A percentile compares a stretch with the other conserved stretches of the same genome.
These are phyloP conservation scores for Oehlia diaphana DNA, from an alignment of 192 early-diverging fungal genomes.

Conservation along the genomic window DNA sequence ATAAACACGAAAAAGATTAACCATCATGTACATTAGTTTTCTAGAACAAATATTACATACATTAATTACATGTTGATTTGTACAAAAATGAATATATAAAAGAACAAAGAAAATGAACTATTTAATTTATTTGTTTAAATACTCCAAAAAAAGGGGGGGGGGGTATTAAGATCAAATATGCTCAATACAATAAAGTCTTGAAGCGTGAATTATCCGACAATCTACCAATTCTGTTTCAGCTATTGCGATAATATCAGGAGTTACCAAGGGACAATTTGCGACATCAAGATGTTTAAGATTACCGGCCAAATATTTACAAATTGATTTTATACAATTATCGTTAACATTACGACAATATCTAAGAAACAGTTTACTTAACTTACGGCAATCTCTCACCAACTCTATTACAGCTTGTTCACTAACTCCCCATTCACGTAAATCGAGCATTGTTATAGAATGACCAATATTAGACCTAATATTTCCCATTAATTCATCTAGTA, in stretches of 20 bases:
- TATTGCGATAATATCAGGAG: background rate
- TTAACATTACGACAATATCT: slow-evolving; percentile 26
- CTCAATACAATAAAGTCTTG: slow-evolving; percentile 1
- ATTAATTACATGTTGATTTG: no score
- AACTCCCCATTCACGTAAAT: slow-evolving; percentile 14
- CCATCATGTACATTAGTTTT: no score
- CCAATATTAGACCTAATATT: slow-evolving; percentile 7
- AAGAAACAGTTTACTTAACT: slow-evolving; percentile 8
- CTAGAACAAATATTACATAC: no score
- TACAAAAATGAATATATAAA: no score
- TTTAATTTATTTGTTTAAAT: background rate
- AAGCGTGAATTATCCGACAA: slow-evolving; percentile 21
- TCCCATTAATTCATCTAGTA: slow-evolving; percentile 13
- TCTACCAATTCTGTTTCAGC: background rate
- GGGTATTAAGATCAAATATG: background rate
- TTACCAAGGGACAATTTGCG: slow-evolving; percentile 16
- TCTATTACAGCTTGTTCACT: slow-evolving; percentile 7
- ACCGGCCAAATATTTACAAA: slow-evolving; percentile 12
- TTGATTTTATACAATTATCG: slow-evolving; percentile 9
- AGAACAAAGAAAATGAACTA: background rate
- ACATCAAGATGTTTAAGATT: slow-evolving; percentile 19
- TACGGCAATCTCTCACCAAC: slow-evolving; percentile 1
- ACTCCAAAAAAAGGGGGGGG: background rate
- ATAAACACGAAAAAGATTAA: background rate
- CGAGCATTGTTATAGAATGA: background rate